Conservation (phyloP, 306 rosid genomes). For the Carpinus viminea region DNA sequence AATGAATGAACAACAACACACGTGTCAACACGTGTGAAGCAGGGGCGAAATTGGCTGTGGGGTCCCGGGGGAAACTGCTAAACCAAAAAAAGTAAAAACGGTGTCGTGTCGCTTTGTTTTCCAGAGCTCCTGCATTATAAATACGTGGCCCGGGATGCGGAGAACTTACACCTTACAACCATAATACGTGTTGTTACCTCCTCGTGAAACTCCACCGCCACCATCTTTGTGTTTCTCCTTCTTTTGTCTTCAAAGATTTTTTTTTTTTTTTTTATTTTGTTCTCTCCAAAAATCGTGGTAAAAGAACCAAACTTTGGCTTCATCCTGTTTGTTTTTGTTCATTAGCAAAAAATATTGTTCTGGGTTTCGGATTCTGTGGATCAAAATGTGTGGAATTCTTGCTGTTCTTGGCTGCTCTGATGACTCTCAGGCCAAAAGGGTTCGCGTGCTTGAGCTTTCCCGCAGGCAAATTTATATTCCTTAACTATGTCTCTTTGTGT, state of each 20-base stretch:
- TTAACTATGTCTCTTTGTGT: neutral
- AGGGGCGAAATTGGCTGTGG: conserved; percentile 36
- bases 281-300: too few relatives aligned
- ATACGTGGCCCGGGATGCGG: conserved; percentile 35
- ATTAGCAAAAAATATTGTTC: neutral
- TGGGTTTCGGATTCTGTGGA: neutral
- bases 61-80: conserved; percentile 34
- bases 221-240: neutral
- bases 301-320: neutral
- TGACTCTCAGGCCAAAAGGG: conserved; percentile 78
- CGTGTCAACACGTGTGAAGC: conserved; percentile 37
- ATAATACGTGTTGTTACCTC: conserved; percentile 30
- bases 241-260: neutral
- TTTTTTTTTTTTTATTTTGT: neutral
- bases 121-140: conserved; percentile 40
- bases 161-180: conserved; percentile 25
- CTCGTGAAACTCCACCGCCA: neutral
- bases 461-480: conserved; percentile 2
- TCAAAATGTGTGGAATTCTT: conserved; percentile 90
- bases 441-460: conserved; percentile 68
- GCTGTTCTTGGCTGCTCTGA: conserved; percentile 95
- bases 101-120: conserved; percentile 23
- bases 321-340: too few relatives aligned
- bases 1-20: conserved; percentile 21
- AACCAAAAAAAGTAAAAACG: conserved; percentile 30